Evolutionary conservation across 1,284 basidiomycete species (phyloP).

Genomic region (Malassezia furfur): DNA sequence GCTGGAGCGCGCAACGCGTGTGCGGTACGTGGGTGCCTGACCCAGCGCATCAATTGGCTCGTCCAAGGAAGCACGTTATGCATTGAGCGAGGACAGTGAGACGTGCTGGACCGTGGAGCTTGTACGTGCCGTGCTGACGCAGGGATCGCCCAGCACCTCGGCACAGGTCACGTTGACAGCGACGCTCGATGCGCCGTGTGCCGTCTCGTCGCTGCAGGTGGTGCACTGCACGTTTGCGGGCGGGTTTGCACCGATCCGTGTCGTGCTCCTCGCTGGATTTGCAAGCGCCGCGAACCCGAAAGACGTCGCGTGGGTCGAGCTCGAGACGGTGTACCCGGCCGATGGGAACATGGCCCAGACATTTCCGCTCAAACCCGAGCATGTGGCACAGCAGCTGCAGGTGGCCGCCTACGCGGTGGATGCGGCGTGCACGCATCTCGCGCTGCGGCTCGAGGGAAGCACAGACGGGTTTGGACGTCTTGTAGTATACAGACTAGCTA

Average conservation of each 20-base stretch:
- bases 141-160: conserved; percentile 6
- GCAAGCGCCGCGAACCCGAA: background rate
- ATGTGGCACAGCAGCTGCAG: background rate
- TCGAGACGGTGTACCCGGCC: conserved; percentile 4
- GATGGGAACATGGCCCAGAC: conserved; percentile 13
- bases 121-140: background rate
- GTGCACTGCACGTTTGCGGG: conserved; percentile 14
- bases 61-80: conserved; percentile 5
- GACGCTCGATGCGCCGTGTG: background rate
- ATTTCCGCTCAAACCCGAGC: background rate
- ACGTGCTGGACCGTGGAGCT: conserved; percentile 17
- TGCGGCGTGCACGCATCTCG: background rate
- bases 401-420: background rate
- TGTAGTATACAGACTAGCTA: conserved; percentile 4
- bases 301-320: background rate
- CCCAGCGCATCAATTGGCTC: conserved; percentile 9
- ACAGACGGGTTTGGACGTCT: conserved; percentile 17
- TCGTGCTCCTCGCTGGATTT: background rate
- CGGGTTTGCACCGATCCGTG: conserved; percentile 11
- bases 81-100: conserved; percentile 6
- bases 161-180: background rate
- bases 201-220: background rate
- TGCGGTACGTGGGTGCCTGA: background rate
- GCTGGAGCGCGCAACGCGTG: conserved; percentile 2
- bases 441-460: conserved; percentile 12